Evolutionary conservation across 805 yeast species (phyloP), one percentile per base, ranked within the genome.

Genomic region (Pichia thaimueangensis): DNA sequence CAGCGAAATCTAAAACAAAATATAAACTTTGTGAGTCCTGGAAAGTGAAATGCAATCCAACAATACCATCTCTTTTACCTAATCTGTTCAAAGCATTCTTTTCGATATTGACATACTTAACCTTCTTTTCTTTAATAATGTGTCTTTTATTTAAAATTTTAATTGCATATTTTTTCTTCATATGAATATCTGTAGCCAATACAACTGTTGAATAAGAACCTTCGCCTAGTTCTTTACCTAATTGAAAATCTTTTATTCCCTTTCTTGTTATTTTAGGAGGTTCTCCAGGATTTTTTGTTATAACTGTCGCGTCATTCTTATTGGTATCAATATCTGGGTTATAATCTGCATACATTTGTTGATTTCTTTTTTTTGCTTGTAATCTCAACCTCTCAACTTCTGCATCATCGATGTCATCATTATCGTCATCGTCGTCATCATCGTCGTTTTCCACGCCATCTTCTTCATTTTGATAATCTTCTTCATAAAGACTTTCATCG

Each of bases 171-270:
- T 77, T 62, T 57, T 69, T 61, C 53, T 76, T 67, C 10, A 83
- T 80, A 48, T 77, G 75, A 13, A 73, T 56, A 56, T 91, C 98
- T 2, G 82, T 69, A 1, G 95, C 98, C 43, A 87, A 78, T 49
- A 80, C 81, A 9, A 91, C 99, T 0, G 95, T 87, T 4, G 97
- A 89, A 58, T 91, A 93, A 3, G 97, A 87, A 2, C 99, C 99
- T 60, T 88, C 96, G 2, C 99, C 99, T 15, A 93, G 70, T 22
- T 81, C 80, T 29, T 84, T 79, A 13, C 96, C 96, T 54, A 93
- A 80, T 50, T 78, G 80, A 61, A 89, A 93, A 60, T 93, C 97
- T 50, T 80, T 79, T 21, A 87, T 93, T 17, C 81, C 64, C 54
- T 63, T 63, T 28, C 59, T 73, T 35, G 69, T 78, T 42, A 71